Evolutionary conservation across 371 early-diverging fungal species (phyloP), one percentile per base, ranked within the genome.

Genomic region (Actinomucor elegans): DNA sequence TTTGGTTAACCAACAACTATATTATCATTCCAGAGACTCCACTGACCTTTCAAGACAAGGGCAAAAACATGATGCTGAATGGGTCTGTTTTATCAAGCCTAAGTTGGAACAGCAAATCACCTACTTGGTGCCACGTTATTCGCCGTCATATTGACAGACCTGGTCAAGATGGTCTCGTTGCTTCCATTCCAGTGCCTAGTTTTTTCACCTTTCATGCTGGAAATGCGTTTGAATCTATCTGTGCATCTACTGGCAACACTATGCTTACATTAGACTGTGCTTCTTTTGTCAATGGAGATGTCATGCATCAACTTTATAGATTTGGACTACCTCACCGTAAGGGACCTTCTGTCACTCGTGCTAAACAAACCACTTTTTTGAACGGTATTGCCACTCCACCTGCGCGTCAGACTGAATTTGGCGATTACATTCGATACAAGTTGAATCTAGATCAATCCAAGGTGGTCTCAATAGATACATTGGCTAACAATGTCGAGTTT

Each of bases 161-260:
- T 28, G 28, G 6, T 7, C 33, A 43, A 18, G 15, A 59, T 9
- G 64, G 75, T 4, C 75, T 73, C 33, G 63, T 84, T 9, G 80
- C 79, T 0, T 77, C 81, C 0, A 69, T 79, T 24, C 69, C 75
- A 28, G 57, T 59, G 0, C 69, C 72, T 12, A 62, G 74, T 0
- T 81, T 72, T 36, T 83, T 73, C 40, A 66, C 76, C 5, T 82
- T 85, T 55, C 85, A 85, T 57, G 62, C 64, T 1, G 57, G 71
- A 28, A 85, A 84, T 57, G 80, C 74, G 0, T 81, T 57, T 36
- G 85, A 84, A 17, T 55, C 48, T 5, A 60, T 48, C 3, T 69
- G 70, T 37, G 55, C 35, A 36, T 15, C 57, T 36, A 50, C 27
- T 14, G 64, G 62, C 36, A 38, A 75, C 51, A 32, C 33, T 29